Evolutionary conservation across 805 yeast genomes (phyloP).

Genomic region (Sugiyamaella americana): DNA sequence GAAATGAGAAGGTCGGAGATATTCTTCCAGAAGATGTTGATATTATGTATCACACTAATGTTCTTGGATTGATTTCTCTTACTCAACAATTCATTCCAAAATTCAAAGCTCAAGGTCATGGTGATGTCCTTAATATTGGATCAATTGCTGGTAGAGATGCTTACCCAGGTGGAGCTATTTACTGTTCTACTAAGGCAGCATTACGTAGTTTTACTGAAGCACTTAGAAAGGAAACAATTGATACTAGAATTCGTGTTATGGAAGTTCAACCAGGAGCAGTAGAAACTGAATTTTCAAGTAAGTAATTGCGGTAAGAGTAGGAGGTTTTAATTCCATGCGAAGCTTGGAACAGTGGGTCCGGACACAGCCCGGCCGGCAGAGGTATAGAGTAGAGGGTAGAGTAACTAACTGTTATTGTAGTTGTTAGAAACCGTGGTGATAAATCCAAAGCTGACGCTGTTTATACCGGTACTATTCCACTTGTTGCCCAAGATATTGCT

Average conservation of each 20-base stretch:
- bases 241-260: slow-evolving; percentile 62
- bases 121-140: slow-evolving; percentile 59
- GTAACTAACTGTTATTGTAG: too few relatives aligned
- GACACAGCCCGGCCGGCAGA: too few relatives aligned
- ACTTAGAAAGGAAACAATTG: slow-evolving; percentile 66
- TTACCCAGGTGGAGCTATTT: slow-evolving; percentile 65
- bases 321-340: neutral
- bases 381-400: too few relatives aligned
- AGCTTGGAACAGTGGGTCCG: neutral
- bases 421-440: slow-evolving; percentile 61
- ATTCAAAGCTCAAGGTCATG: slow-evolving; percentile 60
- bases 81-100: slow-evolving; percentile 74
- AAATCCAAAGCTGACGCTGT: slow-evolving; percentile 53
- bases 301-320: too few relatives aligned
- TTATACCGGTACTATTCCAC: slow-evolving; percentile 62
- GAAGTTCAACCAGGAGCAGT: slow-evolving; percentile 78
- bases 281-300: slow-evolving; percentile 63
- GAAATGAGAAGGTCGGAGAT: slow-evolving; percentile 68
- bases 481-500: slow-evolving; percentile 67
- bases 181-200: slow-evolving; percentile 65
- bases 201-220: slow-evolving; percentile 51
- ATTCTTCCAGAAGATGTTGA: slow-evolving; percentile 59
- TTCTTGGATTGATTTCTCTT: slow-evolving; percentile 72
- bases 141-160: slow-evolving; percentile 68
- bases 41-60: slow-evolving; percentile 81